These are phyloP conservation scores for Jamesozyma spencerorum DNA, from an alignment of 805 yeast genomes.

Conservation along the genomic window DNA sequence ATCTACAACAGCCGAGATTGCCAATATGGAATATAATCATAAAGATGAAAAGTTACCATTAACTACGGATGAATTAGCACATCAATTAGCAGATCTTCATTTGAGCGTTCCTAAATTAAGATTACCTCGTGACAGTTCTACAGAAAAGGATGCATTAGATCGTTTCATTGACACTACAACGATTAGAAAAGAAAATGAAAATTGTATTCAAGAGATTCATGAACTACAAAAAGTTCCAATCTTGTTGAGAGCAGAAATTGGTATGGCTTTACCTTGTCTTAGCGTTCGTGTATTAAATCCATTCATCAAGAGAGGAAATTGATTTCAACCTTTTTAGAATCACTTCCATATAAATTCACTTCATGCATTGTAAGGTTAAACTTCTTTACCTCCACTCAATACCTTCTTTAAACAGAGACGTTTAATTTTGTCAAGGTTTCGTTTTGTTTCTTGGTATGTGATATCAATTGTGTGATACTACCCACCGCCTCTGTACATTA, in stretches of 20 bases:
- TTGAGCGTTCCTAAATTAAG: constrained; percentile 39
- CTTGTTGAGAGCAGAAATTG: constrained; percentile 80
- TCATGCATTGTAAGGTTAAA: no score
- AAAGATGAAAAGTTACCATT: constrained; percentile 17
- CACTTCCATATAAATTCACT: no score
- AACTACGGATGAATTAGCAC: constrained; percentile 36
- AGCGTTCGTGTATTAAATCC: constrained; percentile 90
- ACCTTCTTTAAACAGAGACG: no score
- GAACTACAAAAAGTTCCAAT: constrained; percentile 77
- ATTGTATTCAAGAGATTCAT: constrained; percentile 68
- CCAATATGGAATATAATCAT: constrained; percentile 35
- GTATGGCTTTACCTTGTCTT: constrained; percentile 91
- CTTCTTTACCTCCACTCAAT: no score
- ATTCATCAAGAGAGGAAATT: constrained; percentile 34
- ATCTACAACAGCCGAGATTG: constrained; percentile 64
- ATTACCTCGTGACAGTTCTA: constrained; percentile 20
- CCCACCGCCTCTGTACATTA: no score
- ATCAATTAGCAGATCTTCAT: constrained; percentile 42
- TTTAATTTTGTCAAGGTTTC: no score
- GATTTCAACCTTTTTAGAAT: not conserved
- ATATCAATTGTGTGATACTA: no score
- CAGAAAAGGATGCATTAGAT: constrained; percentile 30
- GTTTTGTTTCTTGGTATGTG: no score
- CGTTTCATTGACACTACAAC: constrained; percentile 45
- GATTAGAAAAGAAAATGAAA: constrained; percentile 52